Conservation (phyloP, 2,329 filamentous ascomycete genomes). For the Penicillium sp. region DNA sequence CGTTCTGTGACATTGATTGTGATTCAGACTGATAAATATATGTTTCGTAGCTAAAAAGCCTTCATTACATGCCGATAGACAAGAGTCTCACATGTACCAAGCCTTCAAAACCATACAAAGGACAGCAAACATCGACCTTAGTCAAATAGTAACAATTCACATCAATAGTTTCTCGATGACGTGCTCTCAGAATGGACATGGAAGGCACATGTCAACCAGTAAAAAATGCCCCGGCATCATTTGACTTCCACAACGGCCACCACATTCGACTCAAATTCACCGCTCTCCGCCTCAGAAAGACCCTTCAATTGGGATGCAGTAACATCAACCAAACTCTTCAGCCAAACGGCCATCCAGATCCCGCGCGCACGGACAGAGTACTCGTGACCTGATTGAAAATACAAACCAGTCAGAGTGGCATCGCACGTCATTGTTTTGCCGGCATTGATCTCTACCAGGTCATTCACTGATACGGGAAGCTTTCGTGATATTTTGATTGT, state of each 20-base stretch:
- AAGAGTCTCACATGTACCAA: too few relatives aligned
- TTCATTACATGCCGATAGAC: too few relatives aligned
- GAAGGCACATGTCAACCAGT: background rate
- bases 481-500: slow-evolving; percentile 36
- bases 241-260: slow-evolving; percentile 15
- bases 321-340: slow-evolving; percentile 21
- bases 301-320: slow-evolving; percentile 23
- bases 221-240: slow-evolving; percentile 2
- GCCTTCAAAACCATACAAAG: too few relatives aligned
- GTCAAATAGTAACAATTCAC: too few relatives aligned
- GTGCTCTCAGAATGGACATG: background rate
- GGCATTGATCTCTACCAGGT: slow-evolving; percentile 27
- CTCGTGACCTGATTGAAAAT: slow-evolving; percentile 26
- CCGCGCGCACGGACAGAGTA: slow-evolving; percentile 36
- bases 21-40: too few relatives aligned
- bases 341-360: slow-evolving; percentile 39
- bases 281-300: slow-evolving; percentile 16
- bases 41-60: background rate
- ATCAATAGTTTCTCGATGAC: too few relatives aligned
- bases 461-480: slow-evolving; percentile 29
- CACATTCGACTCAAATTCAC: slow-evolving; percentile 28
- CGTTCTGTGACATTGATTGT: too few relatives aligned
- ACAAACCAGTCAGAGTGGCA: slow-evolving; percentile 27
- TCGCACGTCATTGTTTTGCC: slow-evolving; percentile 21
- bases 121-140: too few relatives aligned